Base-by-base conservation (phyloP, 805 yeast genomes). In the Saturnispora dispora region DNA sequence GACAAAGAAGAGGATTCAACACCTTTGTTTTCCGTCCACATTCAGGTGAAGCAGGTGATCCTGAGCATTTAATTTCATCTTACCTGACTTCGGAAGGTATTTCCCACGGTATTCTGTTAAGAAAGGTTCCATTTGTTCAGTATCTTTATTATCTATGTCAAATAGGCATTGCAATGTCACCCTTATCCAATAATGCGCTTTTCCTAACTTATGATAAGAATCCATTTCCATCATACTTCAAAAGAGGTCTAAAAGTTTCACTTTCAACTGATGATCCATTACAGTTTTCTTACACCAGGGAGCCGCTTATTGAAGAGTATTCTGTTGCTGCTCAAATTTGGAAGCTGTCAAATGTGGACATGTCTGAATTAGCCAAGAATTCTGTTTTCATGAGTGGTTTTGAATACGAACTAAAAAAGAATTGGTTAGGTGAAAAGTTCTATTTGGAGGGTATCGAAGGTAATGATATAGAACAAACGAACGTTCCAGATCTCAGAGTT, bases 11-110 rank as follows among this genome's bases (percentile, higher is more conserved):
- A 52, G 85, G 86, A 0, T 85, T 80, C 68, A 90, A 86, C 65
- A 90, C 97, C 0, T 83, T 93, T 68, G 95, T 88, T n/a, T 72
- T 93, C 60, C 79, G 99, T 61, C 99, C 99, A 3, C 99, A 93
- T 67, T 88, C 96, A 59, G 99, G 99, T 56, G 99, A 93, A 69
- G 99, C 99, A n/a, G 99, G 99, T 54, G 99, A 93, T 63, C 97
- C 98, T 1, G 98, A 93, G 63, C 99, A 93, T 71, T 74, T 95
- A 63, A 87, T 90, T 44, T 78, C 90, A 47, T 90, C 99, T 1
- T 93, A 85, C 61, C 69, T 93, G 61, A 80, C 93, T 1, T 82
- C 97, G 1, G 95, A 91, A 62, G 88, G 95, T 48, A 93, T 93
- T 54, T 87, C 95, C 11, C 99, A 93, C 66, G 99, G 99, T 52